Percentiles rank a stretch among this genome's conserved stretches.
phyloP scores from a whole-genome alignment of 2,329 filamentous ascomycete species.

The Alternaria dauci region DNA sequence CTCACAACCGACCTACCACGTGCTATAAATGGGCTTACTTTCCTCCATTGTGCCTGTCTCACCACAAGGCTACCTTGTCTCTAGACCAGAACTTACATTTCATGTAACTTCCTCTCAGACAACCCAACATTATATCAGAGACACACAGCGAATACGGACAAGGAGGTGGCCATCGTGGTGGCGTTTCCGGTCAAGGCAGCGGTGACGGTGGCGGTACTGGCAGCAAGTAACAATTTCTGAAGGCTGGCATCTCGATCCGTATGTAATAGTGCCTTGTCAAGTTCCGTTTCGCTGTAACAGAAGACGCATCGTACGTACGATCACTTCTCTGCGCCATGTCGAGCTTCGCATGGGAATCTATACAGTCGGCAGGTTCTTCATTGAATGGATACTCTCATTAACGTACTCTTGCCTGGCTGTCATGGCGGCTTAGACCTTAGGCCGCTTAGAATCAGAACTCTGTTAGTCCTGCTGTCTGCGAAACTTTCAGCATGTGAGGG shows the following conservation, averaged over 20 bases:
- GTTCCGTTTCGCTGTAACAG: background rate
- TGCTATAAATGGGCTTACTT: background rate
- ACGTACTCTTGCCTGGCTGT: background rate
- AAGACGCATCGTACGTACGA: background rate
- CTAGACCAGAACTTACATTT: background rate
- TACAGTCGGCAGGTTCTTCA: background rate
- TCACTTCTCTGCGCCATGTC: background rate
- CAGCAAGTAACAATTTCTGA: background rate
- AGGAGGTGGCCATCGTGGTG: constrained; percentile 19
- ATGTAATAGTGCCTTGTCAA: background rate
- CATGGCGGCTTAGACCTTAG: background rate
- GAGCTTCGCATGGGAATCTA: background rate
- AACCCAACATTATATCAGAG: constrained; percentile 6
- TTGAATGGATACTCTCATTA: background rate
- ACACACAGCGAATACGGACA: constrained; percentile 13
- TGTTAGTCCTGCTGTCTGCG: background rate
- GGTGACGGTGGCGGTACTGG: background rate
- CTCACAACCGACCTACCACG: no score
- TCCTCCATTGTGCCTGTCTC: background rate
- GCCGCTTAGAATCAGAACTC: background rate
- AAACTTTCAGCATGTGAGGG: background rate
- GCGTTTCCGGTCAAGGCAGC: constrained; percentile 11
- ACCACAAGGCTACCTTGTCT: background rate
- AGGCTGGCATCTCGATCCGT: no score
- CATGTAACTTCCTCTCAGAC: background rate